Evolutionary conservation across 1,284 basidiomycete genomes (phyloP), one percentile per base, ranked within the genome.

Genomic region (Leccinum griseonigrum): DNA sequence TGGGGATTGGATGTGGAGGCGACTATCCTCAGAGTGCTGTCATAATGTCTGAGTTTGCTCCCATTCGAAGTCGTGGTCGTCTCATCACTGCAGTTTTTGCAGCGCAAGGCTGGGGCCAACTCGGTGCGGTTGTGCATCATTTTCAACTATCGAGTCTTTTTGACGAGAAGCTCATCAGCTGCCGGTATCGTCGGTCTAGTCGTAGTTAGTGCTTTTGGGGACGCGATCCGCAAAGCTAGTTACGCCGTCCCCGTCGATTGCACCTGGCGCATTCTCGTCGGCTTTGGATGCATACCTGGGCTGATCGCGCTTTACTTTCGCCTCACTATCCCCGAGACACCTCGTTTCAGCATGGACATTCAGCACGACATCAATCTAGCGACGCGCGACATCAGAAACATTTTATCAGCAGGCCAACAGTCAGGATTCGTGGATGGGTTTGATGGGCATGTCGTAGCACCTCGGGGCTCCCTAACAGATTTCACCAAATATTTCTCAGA

Each of bases 311-410:
- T 83, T 36, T 85, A 83, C 66, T 81, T 81, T 71, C 83, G 84
- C 38, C 71, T 85, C 40, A 84, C 82, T 4, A 80, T 86, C 28
- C 83, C 83, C 22, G 85, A 86, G 67, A 83, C 84, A 0, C 78
- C 87, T 56, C 85, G 87, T 63, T 90, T 86, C 78, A 90, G 85
- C 43, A 84, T 90, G 82, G 89, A 90, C 70, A 77, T 90, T 60
- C 83, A 87, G 71, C 82, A 84, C 60, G 85, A 89, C 70, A 77
- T 88, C 61, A 77, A 80, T 66, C 81, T 81, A 67, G 85, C 85
- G 18, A 70, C 79, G 18, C 75, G 77, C 63, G 83, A 88, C 66
- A 85, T 84, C 54, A 70, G 75, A 43, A 77, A 76, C 6, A 82
- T 84, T 68, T 71, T 87, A 55, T 73, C 77, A 52, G 75, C 71